phyloP scores from a whole-genome alignment of 1,284 basidiomycete species.

The Ganoderma leucocontextum region DNA sequence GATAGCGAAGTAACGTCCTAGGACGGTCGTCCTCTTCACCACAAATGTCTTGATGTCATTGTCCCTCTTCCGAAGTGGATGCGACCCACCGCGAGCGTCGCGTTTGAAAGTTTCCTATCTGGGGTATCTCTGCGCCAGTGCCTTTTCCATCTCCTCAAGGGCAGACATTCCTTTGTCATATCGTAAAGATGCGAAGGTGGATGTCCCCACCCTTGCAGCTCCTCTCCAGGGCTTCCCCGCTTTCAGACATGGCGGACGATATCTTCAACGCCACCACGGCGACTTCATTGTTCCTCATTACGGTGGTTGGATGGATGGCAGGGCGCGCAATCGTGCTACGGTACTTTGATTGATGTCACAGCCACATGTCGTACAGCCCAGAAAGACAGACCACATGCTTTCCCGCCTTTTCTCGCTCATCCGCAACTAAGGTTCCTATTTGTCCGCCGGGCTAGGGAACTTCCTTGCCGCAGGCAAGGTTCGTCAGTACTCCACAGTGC shows the following conservation, averaged over 20 bases:
- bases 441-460: constrained; percentile 16
- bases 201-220: background rate
- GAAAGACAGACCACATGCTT: constrained; percentile 13
- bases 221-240: constrained; percentile 1
- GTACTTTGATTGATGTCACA: constrained; percentile 22
- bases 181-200: background rate
- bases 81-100: constrained; percentile 20
- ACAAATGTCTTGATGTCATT: constrained; percentile 5
- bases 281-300: constrained; percentile 14
- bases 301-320: background rate
- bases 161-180: constrained; percentile 4
- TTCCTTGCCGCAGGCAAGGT: constrained; percentile 25
- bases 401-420: background rate
- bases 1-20: background rate
- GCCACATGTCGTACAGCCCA: constrained; percentile 17
- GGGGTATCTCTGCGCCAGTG: constrained; percentile 18
- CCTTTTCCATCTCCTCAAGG: background rate
- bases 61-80: constrained; percentile 21
- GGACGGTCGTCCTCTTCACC: background rate
- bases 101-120: constrained; percentile 24
- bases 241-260: constrained; percentile 6
- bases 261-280: constrained; percentile 3
- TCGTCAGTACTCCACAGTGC: constrained; percentile 7
- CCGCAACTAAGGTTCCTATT: constrained; percentile 7
- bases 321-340: constrained; percentile 9